A percentile compares a stretch with the other conserved stretches of the same genome.
Evolutionary conservation across 805 yeast species (phyloP).

Genomic region (Wickerhamiella sorbophila): DNA sequence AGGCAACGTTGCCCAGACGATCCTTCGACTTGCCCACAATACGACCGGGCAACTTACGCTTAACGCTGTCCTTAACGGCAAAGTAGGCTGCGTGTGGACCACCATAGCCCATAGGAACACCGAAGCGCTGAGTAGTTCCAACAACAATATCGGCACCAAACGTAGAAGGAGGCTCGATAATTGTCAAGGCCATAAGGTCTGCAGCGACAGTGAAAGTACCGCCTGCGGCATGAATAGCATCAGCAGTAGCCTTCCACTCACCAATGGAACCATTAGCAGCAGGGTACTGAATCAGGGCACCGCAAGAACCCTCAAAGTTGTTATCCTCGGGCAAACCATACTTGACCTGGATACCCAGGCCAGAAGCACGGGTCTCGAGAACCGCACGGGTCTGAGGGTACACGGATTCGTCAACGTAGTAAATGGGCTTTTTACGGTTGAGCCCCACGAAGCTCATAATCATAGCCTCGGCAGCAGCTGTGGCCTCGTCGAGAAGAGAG

Average conservation of each 20-base stretch:
- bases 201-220: constrained; percentile 79
- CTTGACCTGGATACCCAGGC: constrained; percentile 52
- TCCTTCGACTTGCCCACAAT: constrained; percentile 88
- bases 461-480: constrained; percentile 97
- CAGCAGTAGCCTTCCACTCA: constrained; percentile 42
- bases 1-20: constrained; percentile 76
- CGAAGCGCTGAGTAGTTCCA: constrained; percentile 90
- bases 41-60: constrained; percentile 93
- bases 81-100: constrained; percentile 99
- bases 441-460: constrained; percentile 55
- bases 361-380: constrained; percentile 60
- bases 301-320: constrained; percentile 39
- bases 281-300: constrained; percentile 84
- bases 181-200: constrained; percentile 76
- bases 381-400: constrained; percentile 83
- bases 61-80: constrained; percentile 64
- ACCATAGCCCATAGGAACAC: constrained; percentile 96
- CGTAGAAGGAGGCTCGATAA: constrained; percentile 68
- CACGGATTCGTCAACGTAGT: constrained; percentile 57
- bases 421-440: constrained; percentile 53
- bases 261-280: constrained; percentile 63
- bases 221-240: constrained; percentile 51
- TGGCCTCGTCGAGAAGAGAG: constrained; percentile 87
- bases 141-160: constrained; percentile 88
- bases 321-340: constrained; percentile 30